Base-by-base conservation (phyloP, 306 rosid genomes). In the Carpinus viminea region DNA sequence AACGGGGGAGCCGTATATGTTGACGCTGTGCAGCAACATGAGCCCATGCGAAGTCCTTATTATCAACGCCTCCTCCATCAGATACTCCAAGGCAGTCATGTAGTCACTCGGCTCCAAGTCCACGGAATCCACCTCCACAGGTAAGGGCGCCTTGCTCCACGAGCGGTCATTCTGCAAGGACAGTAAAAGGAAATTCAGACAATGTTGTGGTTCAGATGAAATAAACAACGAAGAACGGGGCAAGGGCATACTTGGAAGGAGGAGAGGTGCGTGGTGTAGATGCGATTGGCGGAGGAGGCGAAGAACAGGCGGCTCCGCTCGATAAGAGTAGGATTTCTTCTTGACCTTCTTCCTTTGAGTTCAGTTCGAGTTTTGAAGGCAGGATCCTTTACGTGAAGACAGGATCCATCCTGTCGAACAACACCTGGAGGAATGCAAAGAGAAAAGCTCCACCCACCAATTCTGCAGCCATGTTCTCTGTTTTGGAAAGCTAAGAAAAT, bases 61-160 rank as follows among this genome's bases (percentile, higher is more conserved):
- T 64, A 95, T 83, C 72, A 95, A 75, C 3, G 98, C 90, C 79
- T 93, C 99, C 96, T 95, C 99, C 97, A 95, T 91, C 38, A 93
- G 76, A 79, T 90, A 95, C 72, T 89, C 93, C 74, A 95, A 90
- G 9, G 97, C 87, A 26, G 97, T 93, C 74, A 95, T 83, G 36
- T 5, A 36, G 26, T 95, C 98, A 68, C 83, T 90, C 0, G 87
- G 88, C 53, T 93, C 93, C 82, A 95, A 80, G 78, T 86, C 92
- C 75, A 95, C 82, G 45, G 68, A 69, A 60, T 81, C 87, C 66
- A 85, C 83, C 74, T 84, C 85, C 0, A 88, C 74, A 12, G 85
- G 12, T 5, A 89, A 80, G 9, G 74, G 68, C 71, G 82, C 76
- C 45, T 71, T 87, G 70, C 83, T 85, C 92, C 94, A 86, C 26